Evolutionary conservation across 495 filamentous ascomycete species (phyloP).

Genomic region (Annulohypoxylon bovei): DNA sequence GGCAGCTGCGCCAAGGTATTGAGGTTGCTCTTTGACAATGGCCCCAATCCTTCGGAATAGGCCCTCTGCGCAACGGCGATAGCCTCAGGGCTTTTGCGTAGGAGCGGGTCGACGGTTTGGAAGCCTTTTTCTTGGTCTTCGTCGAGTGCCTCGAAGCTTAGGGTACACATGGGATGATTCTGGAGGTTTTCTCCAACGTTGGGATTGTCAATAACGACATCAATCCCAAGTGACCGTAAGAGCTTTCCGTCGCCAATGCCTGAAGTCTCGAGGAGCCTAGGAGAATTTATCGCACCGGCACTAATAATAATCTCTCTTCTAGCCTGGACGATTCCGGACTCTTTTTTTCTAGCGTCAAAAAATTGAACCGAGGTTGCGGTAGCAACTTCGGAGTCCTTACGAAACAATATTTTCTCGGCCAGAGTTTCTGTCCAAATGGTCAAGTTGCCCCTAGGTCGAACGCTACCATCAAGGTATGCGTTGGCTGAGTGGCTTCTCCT

Average conservation of each 20-base stretch:
- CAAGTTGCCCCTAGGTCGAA: slow-evolving; percentile 50
- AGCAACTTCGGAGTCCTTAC: no score
- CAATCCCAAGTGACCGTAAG: slow-evolving; percentile 57
- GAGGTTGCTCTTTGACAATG: slow-evolving; percentile 65
- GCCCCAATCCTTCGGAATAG: not conserved
- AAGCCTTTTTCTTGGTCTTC: slow-evolving; percentile 56
- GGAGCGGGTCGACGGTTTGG: not conserved
- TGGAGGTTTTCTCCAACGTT: slow-evolving; percentile 63
- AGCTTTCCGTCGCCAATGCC: slow-evolving; percentile 62
- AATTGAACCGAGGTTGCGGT: no score
- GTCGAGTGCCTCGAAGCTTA: slow-evolving; percentile 12
- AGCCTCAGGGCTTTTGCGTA: not conserved
- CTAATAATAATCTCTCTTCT: slow-evolving; percentile 63
- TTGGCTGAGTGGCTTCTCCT: slow-evolving; percentile 5
- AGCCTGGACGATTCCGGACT: slow-evolving; percentile 50
- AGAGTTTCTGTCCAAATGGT: slow-evolving; percentile 48
- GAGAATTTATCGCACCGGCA: slow-evolving; percentile 61
- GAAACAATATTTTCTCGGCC: slow-evolving; percentile 58
- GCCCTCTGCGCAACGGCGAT: not conserved
- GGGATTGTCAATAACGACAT: slow-evolving; percentile 55
- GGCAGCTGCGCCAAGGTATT: slow-evolving; percentile 81
- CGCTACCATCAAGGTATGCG: slow-evolving; percentile 11
- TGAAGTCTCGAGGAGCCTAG: slow-evolving; percentile 65
- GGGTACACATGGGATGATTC: slow-evolving; percentile 21
- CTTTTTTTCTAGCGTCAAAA: no score